Conservation (phyloP, 2,329 filamentous ascomycete species). For the Xylariaceae sp. region DNA sequence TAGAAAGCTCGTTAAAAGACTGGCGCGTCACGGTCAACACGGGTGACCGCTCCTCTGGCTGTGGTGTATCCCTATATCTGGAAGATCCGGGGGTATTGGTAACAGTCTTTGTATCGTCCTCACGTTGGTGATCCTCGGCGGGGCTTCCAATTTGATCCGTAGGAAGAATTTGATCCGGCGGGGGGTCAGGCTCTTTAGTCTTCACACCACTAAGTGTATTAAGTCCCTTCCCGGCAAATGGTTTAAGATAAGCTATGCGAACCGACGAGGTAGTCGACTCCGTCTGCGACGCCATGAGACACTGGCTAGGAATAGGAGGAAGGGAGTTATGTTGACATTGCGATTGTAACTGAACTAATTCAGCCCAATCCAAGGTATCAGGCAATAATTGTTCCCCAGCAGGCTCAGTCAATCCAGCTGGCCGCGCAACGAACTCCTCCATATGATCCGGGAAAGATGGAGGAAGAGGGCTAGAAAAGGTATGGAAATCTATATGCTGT, state of each 20-base stretch:
- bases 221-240: constrained; percentile 54
- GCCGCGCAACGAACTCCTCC: constrained; percentile 23
- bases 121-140: constrained; percentile 19
- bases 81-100: constrained; percentile 31
- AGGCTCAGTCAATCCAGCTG: constrained; percentile 26
- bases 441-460: constrained; percentile 14
- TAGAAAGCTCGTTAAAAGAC: constrained; percentile 43
- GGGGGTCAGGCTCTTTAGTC: constrained; percentile 30
- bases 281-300: constrained; percentile 48
- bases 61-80: constrained; percentile 19
- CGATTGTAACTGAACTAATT: constrained; percentile 39
- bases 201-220: constrained; percentile 46
- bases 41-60: constrained; percentile 19
- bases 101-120: constrained; percentile 28
- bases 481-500: constrained; percentile 40
- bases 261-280: constrained; percentile 51
- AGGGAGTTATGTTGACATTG: constrained; percentile 31
- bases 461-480: constrained; percentile 34
- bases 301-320: constrained; percentile 49
- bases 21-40: constrained; percentile 29
- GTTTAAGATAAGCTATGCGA: constrained; percentile 48
- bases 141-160: constrained; percentile 20
- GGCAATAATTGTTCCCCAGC: constrained; percentile 44
- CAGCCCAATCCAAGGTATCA: constrained; percentile 53
- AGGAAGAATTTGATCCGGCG: constrained; percentile 28